A percentile compares a stretch with the other conserved stretches of the same genome.
Conservation (phyloP, 108 stramenopile genomes). For the Skeletonema menzelii region DNA sequence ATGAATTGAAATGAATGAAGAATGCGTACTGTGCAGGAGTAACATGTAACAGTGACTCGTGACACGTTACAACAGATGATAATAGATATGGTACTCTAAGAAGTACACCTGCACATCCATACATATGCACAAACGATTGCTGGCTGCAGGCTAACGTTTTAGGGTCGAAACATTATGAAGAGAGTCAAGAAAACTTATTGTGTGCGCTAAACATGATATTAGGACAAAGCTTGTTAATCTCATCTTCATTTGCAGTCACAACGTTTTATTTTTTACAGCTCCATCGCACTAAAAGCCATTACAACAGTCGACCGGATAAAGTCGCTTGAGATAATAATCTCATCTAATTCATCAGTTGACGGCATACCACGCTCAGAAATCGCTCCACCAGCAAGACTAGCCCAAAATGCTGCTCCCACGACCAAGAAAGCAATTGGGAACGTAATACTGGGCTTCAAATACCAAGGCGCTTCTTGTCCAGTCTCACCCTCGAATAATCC, state of each 20-base stretch:
- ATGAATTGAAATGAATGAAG: too few species aligned
- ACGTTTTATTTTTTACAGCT: background rate
- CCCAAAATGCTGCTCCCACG: constrained; percentile 86
- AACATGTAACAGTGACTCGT: too few species aligned
- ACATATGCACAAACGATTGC: too few species aligned
- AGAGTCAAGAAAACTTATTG: background rate
- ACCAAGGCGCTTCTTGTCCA: constrained; percentile 92
- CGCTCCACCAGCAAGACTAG: constrained; percentile 61
- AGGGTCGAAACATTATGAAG: background rate
- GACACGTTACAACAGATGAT: too few species aligned
- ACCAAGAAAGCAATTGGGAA: constrained; percentile 90
- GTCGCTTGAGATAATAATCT: constrained; percentile 59
- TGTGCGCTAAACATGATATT: background rate
- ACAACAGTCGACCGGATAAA: constrained; percentile 11
- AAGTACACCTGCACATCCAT: too few species aligned
- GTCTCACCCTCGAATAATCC: constrained; percentile 94
- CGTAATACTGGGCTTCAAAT: constrained; percentile 89
- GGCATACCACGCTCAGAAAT: constrained; percentile 81
- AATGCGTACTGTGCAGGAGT: too few species aligned
- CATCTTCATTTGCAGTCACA: background rate
- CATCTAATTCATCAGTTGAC: constrained; percentile 77
- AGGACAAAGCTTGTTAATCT: background rate
- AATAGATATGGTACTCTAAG: too few species aligned
- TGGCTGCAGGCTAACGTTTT: background rate
- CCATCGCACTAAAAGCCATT: constrained; percentile 24